Percentiles rank a stretch among this genome's conserved stretches.
These are phyloP conservation scores for Hanseniaspora sp. DNA, from an alignment of 1,139 yeast genomes.

Conservation along the genomic window DNA sequence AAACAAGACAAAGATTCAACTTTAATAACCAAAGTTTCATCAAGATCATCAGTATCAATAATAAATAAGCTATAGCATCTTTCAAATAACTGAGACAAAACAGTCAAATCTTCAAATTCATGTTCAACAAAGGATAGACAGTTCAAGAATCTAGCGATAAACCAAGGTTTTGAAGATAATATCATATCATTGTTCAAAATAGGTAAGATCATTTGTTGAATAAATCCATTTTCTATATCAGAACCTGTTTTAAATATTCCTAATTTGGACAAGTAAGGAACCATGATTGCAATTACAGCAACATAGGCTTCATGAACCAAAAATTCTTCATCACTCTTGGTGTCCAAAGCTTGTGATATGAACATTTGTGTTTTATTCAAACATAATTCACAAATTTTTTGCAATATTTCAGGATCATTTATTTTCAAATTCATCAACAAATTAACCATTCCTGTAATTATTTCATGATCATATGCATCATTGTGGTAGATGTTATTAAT, in stretches of 20 bases:
- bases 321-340: background rate
- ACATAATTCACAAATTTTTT: slow-evolving; percentile 2
- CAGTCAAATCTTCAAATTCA: slow-evolving; percentile 42
- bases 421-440: slow-evolving; percentile 11
- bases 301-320: slow-evolving; percentile 2
- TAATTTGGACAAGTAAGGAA: background rate
- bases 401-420: background rate
- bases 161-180: slow-evolving; percentile 41
- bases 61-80: slow-evolving; percentile 36
- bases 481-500: slow-evolving; percentile 12
- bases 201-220: slow-evolving; percentile 58
- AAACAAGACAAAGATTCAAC: slow-evolving; percentile 82
- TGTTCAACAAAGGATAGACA: slow-evolving; percentile 52
- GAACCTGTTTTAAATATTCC: background rate
- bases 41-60: slow-evolving; percentile 26
- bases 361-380: slow-evolving; percentile 2
- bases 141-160: slow-evolving; percentile 79
- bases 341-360: background rate
- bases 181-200: slow-evolving; percentile 42
- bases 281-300: slow-evolving; percentile 4
- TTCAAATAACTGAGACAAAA: slow-evolving; percentile 51
- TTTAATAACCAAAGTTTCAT: slow-evolving; percentile 55
- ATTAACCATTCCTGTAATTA: slow-evolving; percentile 6
- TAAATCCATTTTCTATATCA: slow-evolving; percentile 32
- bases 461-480: slow-evolving; percentile 12